These are phyloP conservation scores for Polysphondylium violaceum DNA, from an alignment of 78 protist species.

Conservation along the genomic window DNA sequence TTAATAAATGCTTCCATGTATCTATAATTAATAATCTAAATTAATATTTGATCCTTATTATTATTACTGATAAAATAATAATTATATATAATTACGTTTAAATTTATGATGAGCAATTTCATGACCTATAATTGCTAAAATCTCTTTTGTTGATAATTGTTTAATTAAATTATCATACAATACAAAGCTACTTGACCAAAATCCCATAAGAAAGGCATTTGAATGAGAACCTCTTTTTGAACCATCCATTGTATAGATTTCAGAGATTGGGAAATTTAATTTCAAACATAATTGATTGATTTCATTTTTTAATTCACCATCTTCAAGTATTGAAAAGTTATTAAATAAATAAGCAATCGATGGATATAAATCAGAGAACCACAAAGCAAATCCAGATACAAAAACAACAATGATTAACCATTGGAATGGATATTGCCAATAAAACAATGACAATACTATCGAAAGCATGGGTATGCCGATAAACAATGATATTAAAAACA, in stretches of 20 bases:
- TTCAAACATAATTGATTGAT: constrained; percentile 31
- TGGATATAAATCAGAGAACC: constrained; percentile 68
- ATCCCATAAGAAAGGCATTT: constrained; percentile 67
- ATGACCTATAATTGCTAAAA: constrained; percentile 68
- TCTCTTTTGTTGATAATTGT: constrained; percentile 50
- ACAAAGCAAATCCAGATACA: constrained; percentile 62
- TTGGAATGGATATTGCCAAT: constrained; percentile 65
- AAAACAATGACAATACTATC: constrained; percentile 46
- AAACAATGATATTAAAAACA: constrained; percentile 61
- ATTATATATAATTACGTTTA: constrained; percentile 22
- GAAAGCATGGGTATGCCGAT: constrained; percentile 61
- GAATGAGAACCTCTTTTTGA: constrained; percentile 71
- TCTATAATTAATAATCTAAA: constrained; percentile 7
- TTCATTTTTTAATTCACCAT: constrained; percentile 54
- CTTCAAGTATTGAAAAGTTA: constrained; percentile 56
- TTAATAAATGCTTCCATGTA: constrained; percentile 63
- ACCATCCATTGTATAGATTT: constrained; percentile 78
- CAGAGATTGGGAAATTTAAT: constrained; percentile 46
- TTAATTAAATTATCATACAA: constrained; percentile 58
- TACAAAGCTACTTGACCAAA: constrained; percentile 57
- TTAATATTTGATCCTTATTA: not conserved
- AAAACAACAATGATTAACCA: constrained; percentile 59
- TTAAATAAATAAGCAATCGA: constrained; percentile 52
- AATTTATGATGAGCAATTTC: constrained; percentile 81
- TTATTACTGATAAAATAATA: not conserved